These are phyloP conservation scores for Candida jianshihensis DNA, from an alignment of 805 yeast genomes.

Conservation along the genomic window DNA sequence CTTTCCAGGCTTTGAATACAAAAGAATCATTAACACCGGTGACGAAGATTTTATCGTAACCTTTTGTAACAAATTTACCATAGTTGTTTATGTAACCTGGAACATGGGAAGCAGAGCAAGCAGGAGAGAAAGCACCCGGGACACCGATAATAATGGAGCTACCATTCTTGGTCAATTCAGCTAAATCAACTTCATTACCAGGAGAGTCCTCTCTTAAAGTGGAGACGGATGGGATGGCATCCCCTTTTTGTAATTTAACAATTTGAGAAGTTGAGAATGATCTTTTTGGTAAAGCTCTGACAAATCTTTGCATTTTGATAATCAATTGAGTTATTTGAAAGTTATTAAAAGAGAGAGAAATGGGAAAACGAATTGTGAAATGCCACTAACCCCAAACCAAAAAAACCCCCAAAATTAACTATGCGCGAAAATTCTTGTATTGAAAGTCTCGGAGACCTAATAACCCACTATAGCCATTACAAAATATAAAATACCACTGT, in stretches of 20 bases:
- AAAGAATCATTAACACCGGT: conserved; percentile 84
- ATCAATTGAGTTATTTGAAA: background rate
- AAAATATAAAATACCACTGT: no score
- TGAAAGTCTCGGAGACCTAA: conserved; percentile 1
- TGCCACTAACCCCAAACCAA: background rate
- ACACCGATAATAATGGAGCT: conserved; percentile 52
- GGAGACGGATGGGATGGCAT: conserved; percentile 49
- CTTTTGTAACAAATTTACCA: conserved; percentile 52
- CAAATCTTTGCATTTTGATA: conserved; percentile 4
- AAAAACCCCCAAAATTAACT: background rate
- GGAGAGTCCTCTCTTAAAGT: conserved; percentile 56
- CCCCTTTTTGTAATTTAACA: conserved; percentile 45
- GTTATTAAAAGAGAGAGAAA: background rate
- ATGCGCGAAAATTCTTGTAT: conserved; percentile 16
- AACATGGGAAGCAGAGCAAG: conserved; percentile 64
- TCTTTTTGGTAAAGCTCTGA: conserved; percentile 14
- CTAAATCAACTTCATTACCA: conserved; percentile 51
- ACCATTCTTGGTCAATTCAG: conserved; percentile 39
- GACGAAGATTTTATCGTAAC: conserved; percentile 53
- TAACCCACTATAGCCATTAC: no score
- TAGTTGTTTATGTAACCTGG: conserved; percentile 62
- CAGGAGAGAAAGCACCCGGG: conserved; percentile 79
- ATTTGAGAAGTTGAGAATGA: conserved; percentile 21
- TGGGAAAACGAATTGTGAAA: no score
- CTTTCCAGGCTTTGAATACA: conserved; percentile 77